Evolutionary conservation across 345 rosid genomes (phyloP), one percentile per base, ranked within the genome.

Genomic region (Gossypium ekmanianum): DNA sequence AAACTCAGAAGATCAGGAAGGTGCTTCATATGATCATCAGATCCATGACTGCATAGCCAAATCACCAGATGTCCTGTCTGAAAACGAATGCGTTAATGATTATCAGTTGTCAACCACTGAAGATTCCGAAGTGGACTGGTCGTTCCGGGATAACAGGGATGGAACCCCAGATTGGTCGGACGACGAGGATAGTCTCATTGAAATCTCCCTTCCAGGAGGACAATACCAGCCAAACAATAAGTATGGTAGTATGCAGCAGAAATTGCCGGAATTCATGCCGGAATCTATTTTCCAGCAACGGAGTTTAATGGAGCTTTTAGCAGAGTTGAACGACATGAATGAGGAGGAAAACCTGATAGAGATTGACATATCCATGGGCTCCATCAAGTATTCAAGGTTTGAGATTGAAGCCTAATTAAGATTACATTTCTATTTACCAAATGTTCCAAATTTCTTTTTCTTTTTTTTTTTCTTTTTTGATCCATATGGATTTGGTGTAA

Each of bases 321-420:
- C 89, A 11, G 94, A 90, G 75, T 57, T 88, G 22, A 87, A 79
- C 67, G 83, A 84, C 22, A 78, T 89, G 85, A 82, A 80, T 78
- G 94, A 93, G 75, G 98, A 93, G 29, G 98, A 93, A n/a, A 93
- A 91, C 76, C 74, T 91, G 79, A 88, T 91, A 54, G 98, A 93
- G 85, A 93, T 93, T 74, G 98, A 91, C 76, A 85, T 93, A 58
- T 93, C 89, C 24, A 76, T 89, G 64, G 97, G 98, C 45, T 93
- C 92, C 68, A 89, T 89, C 83, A 91, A 89, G 80, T 89, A 86
- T 82, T 79, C 94, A 52, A 84, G 93, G 83, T 88, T 86, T 76
- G 88, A 86, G 81, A 86, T 88, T 87, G 83, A 88, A 85, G 68
- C 67, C 61, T 58, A 61, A 44, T 61, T 58, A 61, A 22, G 55